Base-by-base conservation (phyloP, 2,329 filamentous ascomycete species). In the Neophaeococcomyces aloes region DNA sequence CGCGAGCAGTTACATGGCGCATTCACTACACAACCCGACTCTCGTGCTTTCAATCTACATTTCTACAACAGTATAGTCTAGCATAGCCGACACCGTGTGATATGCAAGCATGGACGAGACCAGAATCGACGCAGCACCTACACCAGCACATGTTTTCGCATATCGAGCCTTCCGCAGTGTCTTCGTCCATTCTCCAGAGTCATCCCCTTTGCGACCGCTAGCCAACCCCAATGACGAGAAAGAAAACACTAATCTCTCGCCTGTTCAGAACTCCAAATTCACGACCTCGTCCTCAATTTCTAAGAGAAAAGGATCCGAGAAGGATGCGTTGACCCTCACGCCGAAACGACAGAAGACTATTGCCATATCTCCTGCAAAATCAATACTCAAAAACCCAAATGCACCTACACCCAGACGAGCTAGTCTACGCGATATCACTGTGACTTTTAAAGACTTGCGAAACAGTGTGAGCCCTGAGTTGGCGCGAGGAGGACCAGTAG, bases 131-230 rank as follows among this genome's bases (percentile, higher is more conserved):
- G 65, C 72, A 5, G 78, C 76, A 38, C 75, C 79, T 51, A 81
- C 79, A 1, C 78, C 79, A 7, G 78, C 77, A 36, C 77, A 77
- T 36, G 68, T 81, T 17, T 83, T 83, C 57, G 78, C 78, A 14
- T 72, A 79, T 44, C 78, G 78, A 55, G 79, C 79, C 13, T 78
- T 81, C 61, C 78, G 76, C 54, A 75, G 77, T 48, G 74, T 76
- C 33, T 61, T 82, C 44, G 81, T 79, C 61, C 77, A 77, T 19
- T 81, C 78, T 1, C 78, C 78, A 11, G 70, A 71, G 17, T 69
- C 70, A 8, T 41, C 38, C 6, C 38, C 38, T 5, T 8, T 41
- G 7, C 11, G 29, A 25, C 27, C 14, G 32, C n/a, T 11, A 41
- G 65, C 69, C 31, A 46, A 44, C 7, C 45, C 44, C 31, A 66